A percentile compares a stretch with the other conserved stretches of the same genome.
These are phyloP conservation scores for Neonectria sp. DNA, from an alignment of 2,329 filamentous ascomycete genomes.

Conservation along the genomic window DNA sequence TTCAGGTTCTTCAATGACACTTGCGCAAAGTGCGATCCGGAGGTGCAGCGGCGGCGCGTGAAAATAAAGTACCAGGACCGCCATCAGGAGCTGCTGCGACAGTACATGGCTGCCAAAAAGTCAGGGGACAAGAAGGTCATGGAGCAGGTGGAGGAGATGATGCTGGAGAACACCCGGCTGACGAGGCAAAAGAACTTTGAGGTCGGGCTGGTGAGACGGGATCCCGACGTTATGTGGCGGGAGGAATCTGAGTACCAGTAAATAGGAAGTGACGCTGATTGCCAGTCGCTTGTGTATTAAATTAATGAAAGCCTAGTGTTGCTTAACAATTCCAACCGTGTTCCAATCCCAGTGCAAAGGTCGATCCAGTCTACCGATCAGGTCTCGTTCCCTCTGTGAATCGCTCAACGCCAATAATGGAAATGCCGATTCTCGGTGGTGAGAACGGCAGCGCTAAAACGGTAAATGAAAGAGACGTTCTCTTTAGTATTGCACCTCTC, in stretches of 20 bases:
- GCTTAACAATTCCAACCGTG: not conserved
- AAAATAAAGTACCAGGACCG: slow-evolving; percentile 47
- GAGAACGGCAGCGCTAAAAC: not conserved
- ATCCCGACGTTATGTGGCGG: slow-evolving; percentile 44
- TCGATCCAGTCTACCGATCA: slow-evolving; percentile 26
- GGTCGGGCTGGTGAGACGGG: slow-evolving; percentile 37
- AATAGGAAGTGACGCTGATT: not conserved
- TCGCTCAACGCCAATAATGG: slow-evolving; percentile 38
- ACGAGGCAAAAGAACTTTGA: slow-evolving; percentile 44
- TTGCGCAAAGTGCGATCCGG: slow-evolving; percentile 56
- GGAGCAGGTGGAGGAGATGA: slow-evolving; percentile 40
- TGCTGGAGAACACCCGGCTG: slow-evolving; percentile 38
- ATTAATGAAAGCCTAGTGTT: not conserved
- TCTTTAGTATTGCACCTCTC: not conserved
- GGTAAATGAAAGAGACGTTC: not conserved
- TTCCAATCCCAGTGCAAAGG: not conserved
- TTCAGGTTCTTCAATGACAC: slow-evolving; percentile 51
- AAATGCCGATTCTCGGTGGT: not conserved
- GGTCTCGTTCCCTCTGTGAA: slow-evolving; percentile 36
- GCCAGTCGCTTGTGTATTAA: not conserved
- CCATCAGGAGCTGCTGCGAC: slow-evolving; percentile 45
- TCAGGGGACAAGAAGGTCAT: slow-evolving; percentile 43
- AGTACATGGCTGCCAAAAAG: slow-evolving; percentile 46
- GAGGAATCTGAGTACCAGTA: slow-evolving; percentile 30
- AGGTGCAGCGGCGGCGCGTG: slow-evolving; percentile 45